A percentile compares a stretch with the other conserved stretches of the same genome.
Conservation (phyloP, 1,284 basidiomycete species). For the Ustilago shanxiensis region DNA sequence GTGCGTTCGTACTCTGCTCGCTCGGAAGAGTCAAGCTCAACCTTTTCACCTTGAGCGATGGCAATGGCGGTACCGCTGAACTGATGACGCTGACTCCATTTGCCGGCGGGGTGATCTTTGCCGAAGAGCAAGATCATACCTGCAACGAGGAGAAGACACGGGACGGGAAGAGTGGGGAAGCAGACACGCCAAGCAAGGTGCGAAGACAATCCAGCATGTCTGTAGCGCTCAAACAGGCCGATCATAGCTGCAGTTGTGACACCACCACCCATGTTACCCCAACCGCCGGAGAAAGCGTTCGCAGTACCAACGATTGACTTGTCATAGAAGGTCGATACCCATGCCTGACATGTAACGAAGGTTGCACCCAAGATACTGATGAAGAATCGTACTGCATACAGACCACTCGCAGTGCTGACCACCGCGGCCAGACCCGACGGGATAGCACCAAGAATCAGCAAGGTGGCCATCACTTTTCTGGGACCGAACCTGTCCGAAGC, state of each 20-base stretch:
- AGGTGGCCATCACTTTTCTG: conserved; percentile 76
- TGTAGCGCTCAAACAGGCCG: conserved; percentile 74
- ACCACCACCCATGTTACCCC: conserved; percentile 74
- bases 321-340: conserved; percentile 77
- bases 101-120: conserved; percentile 77
- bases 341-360: conserved; percentile 76
- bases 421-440: conserved; percentile 78
- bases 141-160: conserved; percentile 74
- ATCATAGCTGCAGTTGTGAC: conserved; percentile 75
- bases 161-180: conserved; percentile 77
- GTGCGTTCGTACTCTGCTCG: conserved; percentile 63
- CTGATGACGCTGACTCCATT: conserved; percentile 75
- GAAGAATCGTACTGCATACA: conserved; percentile 74
- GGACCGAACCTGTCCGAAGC: conserved; percentile 75
- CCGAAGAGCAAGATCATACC: conserved; percentile 74
- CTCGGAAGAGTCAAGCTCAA: conserved; percentile 66
- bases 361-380: conserved; percentile 76
- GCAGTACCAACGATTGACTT: conserved; percentile 75
- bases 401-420: conserved; percentile 71
- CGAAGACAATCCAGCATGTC: conserved; percentile 71
- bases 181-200: conserved; percentile 76
- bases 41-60: conserved; percentile 67
- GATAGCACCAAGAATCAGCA: conserved; percentile 77
- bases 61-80: conserved; percentile 71
- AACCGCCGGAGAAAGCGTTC: conserved; percentile 64